phyloP scores from a whole-genome alignment of 2,329 filamentous ascomycete species.

The Magnaporthiopsis rhizophila region DNA sequence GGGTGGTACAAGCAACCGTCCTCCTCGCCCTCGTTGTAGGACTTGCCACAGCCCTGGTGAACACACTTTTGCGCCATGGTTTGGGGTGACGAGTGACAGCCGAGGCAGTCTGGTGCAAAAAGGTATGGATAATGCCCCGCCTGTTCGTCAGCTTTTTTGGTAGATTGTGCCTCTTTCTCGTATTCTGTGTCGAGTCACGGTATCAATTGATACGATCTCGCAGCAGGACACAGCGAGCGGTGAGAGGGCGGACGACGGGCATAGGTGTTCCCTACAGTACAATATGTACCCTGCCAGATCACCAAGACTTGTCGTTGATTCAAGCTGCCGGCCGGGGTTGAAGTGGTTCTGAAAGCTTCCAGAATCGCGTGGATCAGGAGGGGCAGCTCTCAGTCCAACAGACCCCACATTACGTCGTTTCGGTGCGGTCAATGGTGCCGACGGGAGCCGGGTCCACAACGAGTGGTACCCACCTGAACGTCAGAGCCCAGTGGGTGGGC shows the following conservation, averaged over 20 bases:
- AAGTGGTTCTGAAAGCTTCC: slow-evolving; percentile 16
- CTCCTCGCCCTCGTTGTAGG: slow-evolving; percentile 63
- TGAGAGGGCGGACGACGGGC: too few species aligned
- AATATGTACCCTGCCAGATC: not conserved
- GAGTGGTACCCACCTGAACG: too few species aligned
- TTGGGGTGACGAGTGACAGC: not conserved
- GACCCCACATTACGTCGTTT: not conserved
- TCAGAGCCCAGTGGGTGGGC: too few species aligned
- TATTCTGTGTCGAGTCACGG: too few species aligned
- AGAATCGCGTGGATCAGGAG: slow-evolving; percentile 8
- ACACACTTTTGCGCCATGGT: slow-evolving; percentile 79
- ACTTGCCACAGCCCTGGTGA: slow-evolving; percentile 91
- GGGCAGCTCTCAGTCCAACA: not conserved
- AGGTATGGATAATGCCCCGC: not conserved
- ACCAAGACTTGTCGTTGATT: not conserved
- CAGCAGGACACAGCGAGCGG: too few species aligned
- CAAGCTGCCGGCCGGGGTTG: not conserved
- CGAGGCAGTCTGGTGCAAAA: not conserved
- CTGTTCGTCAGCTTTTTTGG: not conserved
- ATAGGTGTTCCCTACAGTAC: not conserved
- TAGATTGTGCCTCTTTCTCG: not conserved
- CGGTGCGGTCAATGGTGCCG: too few species aligned
- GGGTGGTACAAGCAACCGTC: slow-evolving; percentile 90
- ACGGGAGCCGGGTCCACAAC: too few species aligned
- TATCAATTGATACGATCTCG: not conserved